A percentile compares a stretch with the other conserved stretches of the same genome.
Evolutionary conservation across 78 protist genomes (phyloP).

Genomic region (Bodo saltans): DNA sequence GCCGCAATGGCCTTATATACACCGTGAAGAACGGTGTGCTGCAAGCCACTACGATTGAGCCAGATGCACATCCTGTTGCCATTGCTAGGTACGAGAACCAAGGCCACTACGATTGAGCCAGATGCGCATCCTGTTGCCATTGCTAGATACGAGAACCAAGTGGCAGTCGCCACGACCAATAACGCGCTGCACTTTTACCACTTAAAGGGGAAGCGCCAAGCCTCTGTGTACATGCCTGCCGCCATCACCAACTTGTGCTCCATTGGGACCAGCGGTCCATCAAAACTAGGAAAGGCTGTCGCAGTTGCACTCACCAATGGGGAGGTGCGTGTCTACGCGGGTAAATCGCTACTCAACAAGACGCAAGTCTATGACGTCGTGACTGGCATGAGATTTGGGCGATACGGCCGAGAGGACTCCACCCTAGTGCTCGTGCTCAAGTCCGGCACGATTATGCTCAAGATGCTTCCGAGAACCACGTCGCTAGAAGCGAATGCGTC

Average conservation of each 20-base stretch:
- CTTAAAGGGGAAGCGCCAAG: conserved; percentile 41
- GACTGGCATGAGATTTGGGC: conserved; percentile 47
- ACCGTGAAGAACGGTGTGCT: conserved; percentile 47
- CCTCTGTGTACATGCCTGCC: conserved; percentile 34
- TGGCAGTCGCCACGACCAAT: conserved; percentile 46
- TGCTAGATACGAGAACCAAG: conserved; percentile 17
- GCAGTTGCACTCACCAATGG: conserved; percentile 38
- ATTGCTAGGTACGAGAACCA: conserved; percentile 33
- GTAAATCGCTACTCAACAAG: conserved; percentile 17
- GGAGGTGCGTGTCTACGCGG: conserved; percentile 55
- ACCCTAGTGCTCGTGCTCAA: conserved; percentile 5
- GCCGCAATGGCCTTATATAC: conserved; percentile 51
- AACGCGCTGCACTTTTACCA: conserved; percentile 36
- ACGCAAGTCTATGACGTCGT: conserved; percentile 19
- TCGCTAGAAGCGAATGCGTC: not conserved
- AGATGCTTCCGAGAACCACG: conserved; percentile 36
- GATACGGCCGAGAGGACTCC: conserved; percentile 52
- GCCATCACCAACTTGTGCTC: conserved; percentile 24
- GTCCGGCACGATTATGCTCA: conserved; percentile 43
- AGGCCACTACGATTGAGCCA: conserved; percentile 37
- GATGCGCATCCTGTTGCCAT: conserved; percentile 45
- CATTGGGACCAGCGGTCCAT: not conserved
- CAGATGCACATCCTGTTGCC: conserved; percentile 44
- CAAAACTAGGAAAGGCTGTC: conserved; percentile 18
- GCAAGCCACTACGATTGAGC: conserved; percentile 35